These are phyloP conservation scores for Mycena filopes DNA, from an alignment of 768 basidiomycete genomes.

Conservation along the genomic window DNA sequence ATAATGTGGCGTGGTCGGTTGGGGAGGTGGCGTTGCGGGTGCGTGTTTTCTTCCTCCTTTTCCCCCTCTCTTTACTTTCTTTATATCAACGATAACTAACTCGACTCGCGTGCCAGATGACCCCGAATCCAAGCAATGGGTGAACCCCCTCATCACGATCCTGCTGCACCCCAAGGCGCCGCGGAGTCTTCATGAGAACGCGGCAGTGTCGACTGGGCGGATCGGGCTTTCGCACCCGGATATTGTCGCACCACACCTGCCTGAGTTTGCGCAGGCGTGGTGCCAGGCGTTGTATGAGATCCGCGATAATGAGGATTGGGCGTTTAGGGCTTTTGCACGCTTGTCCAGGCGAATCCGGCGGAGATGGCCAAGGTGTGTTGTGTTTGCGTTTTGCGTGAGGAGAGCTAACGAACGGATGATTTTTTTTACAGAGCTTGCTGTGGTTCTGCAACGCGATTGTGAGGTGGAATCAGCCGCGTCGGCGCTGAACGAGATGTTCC, in stretches of 20 bases:
- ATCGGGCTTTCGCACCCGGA: constrained; percentile 93
- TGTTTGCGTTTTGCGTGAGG: constrained; percentile 19
- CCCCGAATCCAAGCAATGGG: constrained; percentile 92
- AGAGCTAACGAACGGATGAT: constrained; percentile 12
- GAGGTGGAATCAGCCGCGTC: constrained; percentile 91
- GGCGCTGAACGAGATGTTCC: constrained; percentile 95
- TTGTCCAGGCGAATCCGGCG: constrained; percentile 93
- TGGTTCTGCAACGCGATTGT: constrained; percentile 99
- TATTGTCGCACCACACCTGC: constrained; percentile 88
- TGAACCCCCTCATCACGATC: constrained; percentile 88
- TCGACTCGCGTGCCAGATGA: constrained; percentile 69
- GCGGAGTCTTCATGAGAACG: constrained; percentile 95
- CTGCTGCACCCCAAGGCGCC: constrained; percentile 93
- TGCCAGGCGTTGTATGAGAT: constrained; percentile 98
- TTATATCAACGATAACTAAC: background rate
- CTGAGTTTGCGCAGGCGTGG: constrained; percentile 95
- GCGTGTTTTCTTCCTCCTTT: constrained; percentile 38
- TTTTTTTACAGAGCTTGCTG: constrained; percentile 83
- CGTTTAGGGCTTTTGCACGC: constrained; percentile 97
- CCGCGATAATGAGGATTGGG: constrained; percentile 98
- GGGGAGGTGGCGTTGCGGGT: constrained; percentile 96
- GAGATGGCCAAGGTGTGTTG: constrained; percentile 90
- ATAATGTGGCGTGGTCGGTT: constrained; percentile 99
- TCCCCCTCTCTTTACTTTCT: background rate
- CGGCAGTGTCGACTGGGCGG: constrained; percentile 97